Base-by-base conservation (phyloP, 1,284 basidiomycete species). In the Prillingera fragicola region DNA sequence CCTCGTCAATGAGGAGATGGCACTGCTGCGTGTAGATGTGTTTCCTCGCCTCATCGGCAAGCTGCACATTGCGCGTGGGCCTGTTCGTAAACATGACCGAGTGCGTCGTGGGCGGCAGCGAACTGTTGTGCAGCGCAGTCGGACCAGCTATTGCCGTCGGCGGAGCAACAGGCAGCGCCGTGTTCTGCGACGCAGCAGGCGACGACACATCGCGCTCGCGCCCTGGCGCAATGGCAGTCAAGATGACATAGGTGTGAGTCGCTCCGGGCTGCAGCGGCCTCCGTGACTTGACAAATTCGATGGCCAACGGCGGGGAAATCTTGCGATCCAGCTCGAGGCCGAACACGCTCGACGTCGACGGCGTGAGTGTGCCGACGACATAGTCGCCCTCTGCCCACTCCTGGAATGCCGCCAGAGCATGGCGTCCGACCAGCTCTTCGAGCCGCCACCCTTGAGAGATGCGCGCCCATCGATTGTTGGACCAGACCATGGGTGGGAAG, bases 381-480 rank as follows among this genome's bases (percentile, higher is more conserved):
- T n/a, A 15, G 6, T 55, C 50, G 21, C 45, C 43, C 33, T 64
- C 59, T 3, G 61, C 43, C 63, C 63, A 63, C 12, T 37, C 33
- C 35, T 59, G 56, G 27, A 67, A 33, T 13, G 38, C 31, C 17
- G 54, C 46, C 28, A 56, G 45, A 1, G 33, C 25, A 4, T 21
- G 15, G 8, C 27, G 23, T 21, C 60, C 56, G n/a, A 65, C 17
- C 15, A 57, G 43, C 10, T 60, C 54, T 5, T 45, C 43, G 12
- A 63, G 37, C 12, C 37, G 31, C 17, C 50, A 35, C 1, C 59
- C 62, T 19, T 49, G 40, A 0, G 54, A 49, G 9, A 62, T 17
- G 13, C 46, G 39, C 15, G 54, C 38, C 53, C 58, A 65, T 19
- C 45, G 50, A 27, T 50, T 39, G 34, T 64, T 64, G 8, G 50